phyloP scores from a whole-genome alignment of 208 protist genomes.

The Herpetomonas samuelpessoai region DNA sequence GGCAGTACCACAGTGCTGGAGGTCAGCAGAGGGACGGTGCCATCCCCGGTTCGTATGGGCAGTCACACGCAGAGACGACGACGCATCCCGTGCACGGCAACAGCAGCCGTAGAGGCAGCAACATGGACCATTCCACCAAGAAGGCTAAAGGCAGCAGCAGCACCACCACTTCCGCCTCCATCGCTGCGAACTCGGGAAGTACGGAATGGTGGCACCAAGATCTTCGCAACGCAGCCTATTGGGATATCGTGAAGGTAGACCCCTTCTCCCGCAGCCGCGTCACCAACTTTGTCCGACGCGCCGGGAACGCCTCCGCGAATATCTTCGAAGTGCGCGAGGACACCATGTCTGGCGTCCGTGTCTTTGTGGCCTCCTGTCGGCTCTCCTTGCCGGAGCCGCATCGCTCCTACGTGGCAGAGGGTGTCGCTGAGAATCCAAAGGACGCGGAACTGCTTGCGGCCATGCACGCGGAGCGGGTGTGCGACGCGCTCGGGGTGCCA shows the following conservation, averaged over 20 bases:
- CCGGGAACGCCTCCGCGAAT: slow-evolving; percentile 25
- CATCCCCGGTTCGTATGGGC: no score
- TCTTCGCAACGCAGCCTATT: slow-evolving; percentile 12
- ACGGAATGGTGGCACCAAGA: slow-evolving; percentile 2
- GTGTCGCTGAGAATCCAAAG: slow-evolving; percentile 51
- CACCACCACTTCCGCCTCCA: neutral
- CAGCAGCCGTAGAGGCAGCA: neutral
- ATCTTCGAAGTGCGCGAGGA: slow-evolving; percentile 45
- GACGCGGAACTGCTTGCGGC: slow-evolving; percentile 76
- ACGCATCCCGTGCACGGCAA: neutral
- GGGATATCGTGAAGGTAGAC: slow-evolving; percentile 53
- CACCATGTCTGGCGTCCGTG: slow-evolving; percentile 3
- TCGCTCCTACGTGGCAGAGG: slow-evolving; percentile 57
- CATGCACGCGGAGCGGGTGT: slow-evolving; percentile 84
- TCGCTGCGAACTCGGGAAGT: neutral
- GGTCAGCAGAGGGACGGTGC: no score
- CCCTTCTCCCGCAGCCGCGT: slow-evolving; percentile 67
- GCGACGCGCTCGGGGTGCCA: slow-evolving; percentile 63
- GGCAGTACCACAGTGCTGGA: neutral
- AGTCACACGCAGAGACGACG: neutral
- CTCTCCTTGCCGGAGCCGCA: slow-evolving; percentile 65
- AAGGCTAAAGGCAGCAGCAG: neutral
- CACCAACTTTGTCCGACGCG: slow-evolving; percentile 70
- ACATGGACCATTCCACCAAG: neutral
- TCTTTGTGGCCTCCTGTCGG: slow-evolving; percentile 42